Conservation (phyloP, 208 protist species). For the Acanthamoeba lenticulata region DNA sequence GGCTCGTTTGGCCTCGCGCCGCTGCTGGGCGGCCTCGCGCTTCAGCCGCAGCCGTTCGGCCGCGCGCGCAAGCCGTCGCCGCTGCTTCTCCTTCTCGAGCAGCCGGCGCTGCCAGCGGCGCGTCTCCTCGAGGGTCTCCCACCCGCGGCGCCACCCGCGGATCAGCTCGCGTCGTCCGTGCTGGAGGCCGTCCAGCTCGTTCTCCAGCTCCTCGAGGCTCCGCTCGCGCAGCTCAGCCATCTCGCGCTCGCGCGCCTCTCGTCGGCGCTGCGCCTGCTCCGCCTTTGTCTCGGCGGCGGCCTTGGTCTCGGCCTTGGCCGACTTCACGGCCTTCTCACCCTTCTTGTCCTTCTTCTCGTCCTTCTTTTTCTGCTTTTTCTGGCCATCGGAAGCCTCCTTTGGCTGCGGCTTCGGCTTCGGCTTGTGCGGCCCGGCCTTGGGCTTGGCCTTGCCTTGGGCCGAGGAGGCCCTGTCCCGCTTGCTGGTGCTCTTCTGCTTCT, state of each 20-base stretch:
- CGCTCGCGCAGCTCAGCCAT: neutral
- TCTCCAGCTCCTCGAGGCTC: neutral
- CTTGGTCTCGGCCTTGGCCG: neutral
- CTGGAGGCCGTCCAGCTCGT: neutral
- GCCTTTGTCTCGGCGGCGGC: neutral
- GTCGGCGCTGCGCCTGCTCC: neutral
- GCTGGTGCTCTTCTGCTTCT: neutral
- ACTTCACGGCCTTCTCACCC: neutral
- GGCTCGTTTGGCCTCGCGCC: neutral
- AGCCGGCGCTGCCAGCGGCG: neutral
- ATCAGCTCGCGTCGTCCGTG: neutral
- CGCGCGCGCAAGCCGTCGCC: neutral
- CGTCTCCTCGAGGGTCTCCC: neutral
- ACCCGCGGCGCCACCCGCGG: slow-evolving; percentile 6
- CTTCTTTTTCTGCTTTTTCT: neutral
- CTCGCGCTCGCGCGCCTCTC: neutral
- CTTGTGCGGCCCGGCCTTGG: too few relatives aligned
- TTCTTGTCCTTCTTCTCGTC: neutral
- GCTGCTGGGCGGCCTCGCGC: neutral
- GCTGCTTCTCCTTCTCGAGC: slow-evolving; percentile 28
- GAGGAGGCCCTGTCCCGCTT: too few relatives aligned
- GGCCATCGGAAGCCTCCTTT: neutral
- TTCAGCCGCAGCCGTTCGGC: neutral
- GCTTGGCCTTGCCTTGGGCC: too few relatives aligned
- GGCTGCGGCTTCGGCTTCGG: neutral